Conservation (phyloP, 139 green algal species). For the Deuterostichococcus epilithicus region DNA sequence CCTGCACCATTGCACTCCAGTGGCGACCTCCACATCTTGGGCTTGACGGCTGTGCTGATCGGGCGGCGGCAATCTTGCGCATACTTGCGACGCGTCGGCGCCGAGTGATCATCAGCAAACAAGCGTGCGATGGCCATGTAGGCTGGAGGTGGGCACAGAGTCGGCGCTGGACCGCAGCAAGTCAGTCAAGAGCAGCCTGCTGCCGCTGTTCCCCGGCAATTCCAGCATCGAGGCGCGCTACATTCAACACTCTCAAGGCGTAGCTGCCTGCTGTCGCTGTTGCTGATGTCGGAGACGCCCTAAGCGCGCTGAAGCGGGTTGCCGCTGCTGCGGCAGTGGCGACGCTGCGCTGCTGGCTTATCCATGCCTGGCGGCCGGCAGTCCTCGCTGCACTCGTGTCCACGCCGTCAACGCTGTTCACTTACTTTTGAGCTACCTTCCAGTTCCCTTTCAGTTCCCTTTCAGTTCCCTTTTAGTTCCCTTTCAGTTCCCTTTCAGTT, state of each 20-base stretch:
- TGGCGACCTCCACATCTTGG: not conserved
- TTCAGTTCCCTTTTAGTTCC: not conserved
- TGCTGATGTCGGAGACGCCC: not conserved
- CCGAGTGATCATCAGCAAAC: not conserved
- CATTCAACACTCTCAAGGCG: not conserved
- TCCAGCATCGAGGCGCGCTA: conserved; percentile 57
- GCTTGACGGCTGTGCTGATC: no score
- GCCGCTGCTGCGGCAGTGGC: no score
- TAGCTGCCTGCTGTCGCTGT: not conserved
- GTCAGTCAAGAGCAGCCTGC: conserved; percentile 75
- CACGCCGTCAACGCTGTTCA: no score
- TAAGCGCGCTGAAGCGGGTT: no score
- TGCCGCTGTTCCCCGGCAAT: conserved; percentile 67
- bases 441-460: not conserved
- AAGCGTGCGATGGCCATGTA: conserved; percentile 4
- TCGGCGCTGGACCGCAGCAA: conserved; percentile 72
- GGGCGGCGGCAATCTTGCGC: no score
- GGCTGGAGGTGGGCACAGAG: conserved; percentile 80
- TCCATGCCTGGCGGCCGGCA: no score
- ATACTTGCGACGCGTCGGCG: not conserved
- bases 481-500: not conserved
- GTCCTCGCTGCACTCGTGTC: no score
- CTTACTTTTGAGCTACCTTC: no score
- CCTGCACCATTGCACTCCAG: not conserved
- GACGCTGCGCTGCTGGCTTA: no score